Base-by-base conservation (phyloP, 2,329 filamentous ascomycete genomes). In the Amphichorda felina region DNA sequence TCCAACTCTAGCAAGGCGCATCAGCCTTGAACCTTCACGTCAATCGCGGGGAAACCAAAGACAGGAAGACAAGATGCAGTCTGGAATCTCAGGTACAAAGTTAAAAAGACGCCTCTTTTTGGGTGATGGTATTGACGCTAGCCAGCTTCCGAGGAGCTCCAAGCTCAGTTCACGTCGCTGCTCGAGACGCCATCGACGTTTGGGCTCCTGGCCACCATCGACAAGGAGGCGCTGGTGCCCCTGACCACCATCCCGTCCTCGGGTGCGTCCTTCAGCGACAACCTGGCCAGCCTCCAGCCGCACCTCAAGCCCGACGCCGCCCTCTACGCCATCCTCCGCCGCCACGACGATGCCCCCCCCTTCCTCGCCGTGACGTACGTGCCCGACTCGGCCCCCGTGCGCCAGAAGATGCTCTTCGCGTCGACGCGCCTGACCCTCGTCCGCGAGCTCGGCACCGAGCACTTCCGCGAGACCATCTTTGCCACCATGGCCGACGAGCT, bases 391-490 rank as follows among this genome's bases (percentile, higher is more conserved):
- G 84, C 84, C 27, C 81, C 79, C 19, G 83, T 91, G 38, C 77
- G 84, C 27, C 80, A 86, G 54, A 91, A 91, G 67, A 91, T 85
- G 79, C 71, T 91, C 16, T 88, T 89, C 55, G 83, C 84, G 5
- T 74, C 77, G 17, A 88, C 84, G 19, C 72, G 82, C 8, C 64
- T 88, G 46, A 83, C 82, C 1, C 68, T 91, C 2, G 72, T 80
- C 34, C 72, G 83, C 29, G 82, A 89, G 58, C 66, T 91, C 8
- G 84, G 85, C 31, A 72, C 75, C 36, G 83, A 91, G 54, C 70
- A 85, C 48, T 89, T 91, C 58, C 65, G 79, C 35, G 81, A 88
- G 53, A 81, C 74, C 17, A 66, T 89, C 29, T 86, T 88, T 51
- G 74, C 71, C 9, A 89, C 82, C 1, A 72, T 68, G 28, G 62